Base-by-base conservation (phyloP, 176 grass and related monocot genomes). In the Secale cereale region DNA sequence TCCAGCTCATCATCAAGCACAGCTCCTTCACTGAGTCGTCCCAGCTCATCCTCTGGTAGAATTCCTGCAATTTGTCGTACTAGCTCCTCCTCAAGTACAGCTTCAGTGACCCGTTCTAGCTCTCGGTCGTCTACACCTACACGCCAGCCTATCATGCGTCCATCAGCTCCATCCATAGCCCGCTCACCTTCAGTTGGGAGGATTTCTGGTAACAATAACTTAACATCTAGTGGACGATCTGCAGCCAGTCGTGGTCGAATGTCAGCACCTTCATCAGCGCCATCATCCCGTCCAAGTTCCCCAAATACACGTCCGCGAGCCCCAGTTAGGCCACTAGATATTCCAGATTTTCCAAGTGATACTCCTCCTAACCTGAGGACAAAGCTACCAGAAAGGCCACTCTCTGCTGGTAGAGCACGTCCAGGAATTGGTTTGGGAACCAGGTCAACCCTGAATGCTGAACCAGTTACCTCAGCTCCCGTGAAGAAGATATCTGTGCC, bases 301-400 rank as follows among this genome's bases (percentile, higher is more conserved):
- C 97, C 97, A 70, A 90, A 79, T 76, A 74, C 86, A 76, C 90
- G 88, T 37, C 27, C 67, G 2, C 84, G 93, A 57, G 84, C 88
- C 73, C 92, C 97, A 64, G 92, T 99, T 45, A 89, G 81, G 75
- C 82, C 94, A 74, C 70, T 94, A 78, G 92, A 99, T 82, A 91
- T 92, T 85, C 90, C 87, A 86, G 92, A 97, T 91, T 99, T 99
- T 39, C 92, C 97, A 71, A 94, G 82, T 77, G 88, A 97, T 66
- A 91, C 88, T 12, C 97, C 94, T 20, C 92, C 92, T 13, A 97
- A 99, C 76, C 79, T 97, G 0, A 92, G 92, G 80, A 99, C 85
- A 67, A 99, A 87, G 62, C 78, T 97, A 87, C 97, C 92, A 79
- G 91, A 92, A 70, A 87, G 97, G 61, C 88, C 94, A 65, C 69